Evolutionary conservation across 2,329 filamentous ascomycete species (phyloP).

Genomic region (Tolypocladium guangdongense): DNA sequence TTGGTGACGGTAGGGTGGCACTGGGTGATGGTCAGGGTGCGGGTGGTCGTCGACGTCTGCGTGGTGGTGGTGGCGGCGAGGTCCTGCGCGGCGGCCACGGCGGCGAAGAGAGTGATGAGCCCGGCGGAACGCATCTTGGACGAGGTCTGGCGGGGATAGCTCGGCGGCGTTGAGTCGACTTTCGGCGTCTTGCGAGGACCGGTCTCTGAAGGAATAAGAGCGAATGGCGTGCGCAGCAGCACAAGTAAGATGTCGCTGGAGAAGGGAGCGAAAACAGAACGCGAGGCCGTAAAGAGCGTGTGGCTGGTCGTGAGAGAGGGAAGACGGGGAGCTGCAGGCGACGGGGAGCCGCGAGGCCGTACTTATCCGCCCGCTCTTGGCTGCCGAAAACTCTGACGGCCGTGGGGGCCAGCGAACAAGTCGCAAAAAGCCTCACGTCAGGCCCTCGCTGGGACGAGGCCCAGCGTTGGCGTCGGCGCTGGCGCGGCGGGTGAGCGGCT

Average conservation of each 20-base stretch:
- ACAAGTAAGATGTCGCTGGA: background rate
- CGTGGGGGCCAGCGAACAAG: background rate
- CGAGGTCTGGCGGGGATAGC: background rate
- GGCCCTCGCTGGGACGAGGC: no score
- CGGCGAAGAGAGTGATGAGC: conserved; percentile 30
- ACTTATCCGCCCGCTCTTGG: background rate
- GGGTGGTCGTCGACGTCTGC: conserved; percentile 32
- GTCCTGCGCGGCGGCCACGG: conserved; percentile 26
- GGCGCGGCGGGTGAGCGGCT: background rate
- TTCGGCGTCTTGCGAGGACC: background rate
- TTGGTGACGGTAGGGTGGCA: conserved; percentile 32
- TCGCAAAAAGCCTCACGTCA: background rate
- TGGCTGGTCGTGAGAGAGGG: conserved; percentile 3
- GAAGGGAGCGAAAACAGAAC: background rate
- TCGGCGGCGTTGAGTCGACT: conserved; percentile 3
- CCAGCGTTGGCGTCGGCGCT: background rate
- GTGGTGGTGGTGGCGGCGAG: conserved; percentile 24
- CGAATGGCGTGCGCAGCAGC: background rate
- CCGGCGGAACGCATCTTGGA: conserved; percentile 35
- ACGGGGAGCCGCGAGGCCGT: background rate
- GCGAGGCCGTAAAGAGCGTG: background rate
- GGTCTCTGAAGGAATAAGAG: background rate
- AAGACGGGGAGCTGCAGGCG: background rate
- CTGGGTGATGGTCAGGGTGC: conserved; percentile 34
- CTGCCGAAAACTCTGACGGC: background rate